Conservation (phyloP, 805 yeast species). For the Ogataea salicorniae region DNA sequence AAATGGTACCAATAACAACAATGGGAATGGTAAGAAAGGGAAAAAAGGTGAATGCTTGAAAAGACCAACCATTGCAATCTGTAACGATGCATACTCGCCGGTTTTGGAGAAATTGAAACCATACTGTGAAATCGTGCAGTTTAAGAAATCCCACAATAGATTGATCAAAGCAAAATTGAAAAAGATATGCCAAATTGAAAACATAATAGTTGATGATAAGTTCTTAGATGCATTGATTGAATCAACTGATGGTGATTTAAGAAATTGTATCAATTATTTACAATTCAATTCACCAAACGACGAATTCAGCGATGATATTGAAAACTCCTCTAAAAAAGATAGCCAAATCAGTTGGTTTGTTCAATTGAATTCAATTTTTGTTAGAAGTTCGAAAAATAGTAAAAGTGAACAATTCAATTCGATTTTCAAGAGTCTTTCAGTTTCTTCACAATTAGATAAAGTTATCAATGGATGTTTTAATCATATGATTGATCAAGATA, state of each 20-base stretch:
- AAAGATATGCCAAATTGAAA: conserved; percentile 53
- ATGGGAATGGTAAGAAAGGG: conserved; percentile 19
- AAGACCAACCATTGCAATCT: conserved; percentile 88
- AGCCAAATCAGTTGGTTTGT: conserved; percentile 60
- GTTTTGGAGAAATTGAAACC: conserved; percentile 72
- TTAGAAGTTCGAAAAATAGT: conserved; percentile 39
- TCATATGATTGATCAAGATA: conserved; percentile 58
- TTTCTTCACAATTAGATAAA: conserved; percentile 51
- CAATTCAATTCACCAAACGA: conserved; percentile 48
- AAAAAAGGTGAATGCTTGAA: conserved; percentile 37
- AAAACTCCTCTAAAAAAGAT: conserved; percentile 45
- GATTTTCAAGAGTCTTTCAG: conserved; percentile 43
- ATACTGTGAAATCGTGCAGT: conserved; percentile 63
- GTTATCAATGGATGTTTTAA: conserved; percentile 70
- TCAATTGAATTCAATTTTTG: conserved; percentile 58
- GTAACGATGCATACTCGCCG: conserved; percentile 79
- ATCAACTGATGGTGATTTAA: conserved; percentile 71
- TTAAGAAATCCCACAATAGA: conserved; percentile 51
- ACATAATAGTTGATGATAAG: conserved; percentile 40
- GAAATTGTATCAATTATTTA: conserved; percentile 78
- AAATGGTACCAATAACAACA: conserved; percentile 20
- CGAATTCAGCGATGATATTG: conserved; percentile 1
- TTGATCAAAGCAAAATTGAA: conserved; percentile 43
- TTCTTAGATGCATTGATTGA: conserved; percentile 62
- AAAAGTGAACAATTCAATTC: conserved; percentile 44